These are phyloP conservation scores for Quercus bicolor DNA, from an alignment of 306 rosid species.

Conservation along the genomic window DNA sequence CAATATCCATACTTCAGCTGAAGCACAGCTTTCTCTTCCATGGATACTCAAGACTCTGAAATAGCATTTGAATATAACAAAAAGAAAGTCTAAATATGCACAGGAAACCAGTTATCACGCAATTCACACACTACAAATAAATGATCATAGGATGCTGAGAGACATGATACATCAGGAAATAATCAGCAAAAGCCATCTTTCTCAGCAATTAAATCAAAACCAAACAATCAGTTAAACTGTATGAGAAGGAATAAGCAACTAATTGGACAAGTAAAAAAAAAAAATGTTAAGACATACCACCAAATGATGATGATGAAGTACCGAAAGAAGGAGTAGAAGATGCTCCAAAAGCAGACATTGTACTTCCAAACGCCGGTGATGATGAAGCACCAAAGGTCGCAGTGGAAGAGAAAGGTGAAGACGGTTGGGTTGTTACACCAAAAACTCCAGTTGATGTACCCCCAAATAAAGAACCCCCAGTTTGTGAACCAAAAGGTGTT, in stretches of 20 bases:
- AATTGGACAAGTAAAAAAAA: too few species aligned
- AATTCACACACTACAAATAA: too few species aligned
- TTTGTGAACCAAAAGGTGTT: conserved; percentile 71
- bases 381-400: conserved; percentile 44
- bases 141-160: too few species aligned
- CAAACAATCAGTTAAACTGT: too few species aligned
- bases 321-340: conserved; percentile 69
- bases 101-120: too few species aligned
- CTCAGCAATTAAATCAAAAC: too few species aligned
- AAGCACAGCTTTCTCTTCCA: not conserved
- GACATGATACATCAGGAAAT: too few species aligned
- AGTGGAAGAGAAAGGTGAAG: conserved; percentile 72
- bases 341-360: conserved; percentile 61
- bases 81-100: too few species aligned
- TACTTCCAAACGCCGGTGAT: conserved; percentile 41
- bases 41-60: too few species aligned
- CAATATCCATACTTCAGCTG: not conserved
- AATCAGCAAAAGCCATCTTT: too few species aligned
- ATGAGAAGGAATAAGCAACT: too few species aligned
- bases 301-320: conserved; percentile 53
- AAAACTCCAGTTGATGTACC: conserved; percentile 92
- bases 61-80: not conserved
- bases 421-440: conserved; percentile 65
- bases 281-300: conserved; percentile 21
- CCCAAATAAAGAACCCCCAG: conserved; percentile 66